Evolutionary conservation across 371 early-diverging fungal genomes (phyloP), one percentile per base, ranked within the genome.

Genomic region (Apophysomyces variabilis): DNA sequence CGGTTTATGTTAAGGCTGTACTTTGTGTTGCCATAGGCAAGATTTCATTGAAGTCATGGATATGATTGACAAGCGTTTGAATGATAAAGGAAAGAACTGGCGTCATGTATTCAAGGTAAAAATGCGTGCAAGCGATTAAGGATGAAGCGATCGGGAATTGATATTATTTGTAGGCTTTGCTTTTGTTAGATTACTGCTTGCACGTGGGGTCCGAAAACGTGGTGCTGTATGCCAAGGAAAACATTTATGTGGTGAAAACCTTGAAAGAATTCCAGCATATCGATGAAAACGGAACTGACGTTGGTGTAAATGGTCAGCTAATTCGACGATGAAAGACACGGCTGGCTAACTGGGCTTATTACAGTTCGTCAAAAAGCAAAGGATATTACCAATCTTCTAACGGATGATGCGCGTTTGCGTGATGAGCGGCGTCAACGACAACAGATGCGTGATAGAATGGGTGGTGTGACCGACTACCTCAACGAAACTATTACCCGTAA

Each of bases 11-110:
- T 16, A 36, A 58, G 16, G n/a, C 44, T 36, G 58, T 16, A 50
- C 37, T 38, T 66, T 21, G 3, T 38, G 16, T 41, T 45, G 21
- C 14, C 16, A 36, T 76, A 96, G 96, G 58, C 85, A 89, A 59
- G 89, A 91, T 50, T 96, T 96, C 85, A 65, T 92, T 64, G 96
- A 94, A 70, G 92, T 98, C 46, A 96, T 98, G 96, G 94, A 95
- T 69, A 95, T 97, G 77, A 75, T 98, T 56, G 97, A 97, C 74
- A 97, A 95, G 84, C 84, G 97, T 13, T 75, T 98, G 73, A 96
- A 97, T 73, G 97, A 97, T 78, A 88, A 90, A 65, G 98, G 98
- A 38, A 95, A 94, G 83, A 91, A 96, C 83, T 98, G 98, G 98
- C 83, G 97, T 56, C 98, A 98, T 75, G 97, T 98, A 35, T 96